phyloP scores from a whole-genome alignment of 1,284 basidiomycete genomes.

The Cerrena zonata region DNA sequence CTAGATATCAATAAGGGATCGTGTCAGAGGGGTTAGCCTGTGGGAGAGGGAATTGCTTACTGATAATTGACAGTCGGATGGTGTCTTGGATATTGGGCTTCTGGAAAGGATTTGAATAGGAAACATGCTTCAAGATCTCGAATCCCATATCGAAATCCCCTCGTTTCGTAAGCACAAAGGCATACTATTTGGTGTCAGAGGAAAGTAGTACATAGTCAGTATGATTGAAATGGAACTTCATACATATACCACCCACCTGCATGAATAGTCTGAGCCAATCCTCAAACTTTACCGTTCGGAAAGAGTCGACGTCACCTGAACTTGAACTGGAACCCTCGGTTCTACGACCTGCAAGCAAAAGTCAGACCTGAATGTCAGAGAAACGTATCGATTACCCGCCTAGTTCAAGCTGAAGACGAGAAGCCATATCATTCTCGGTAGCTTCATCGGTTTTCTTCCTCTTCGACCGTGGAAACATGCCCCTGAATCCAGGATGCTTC shows the following conservation, averaged over 20 bases:
- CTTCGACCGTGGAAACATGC: slow-evolving; percentile 56
- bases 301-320: slow-evolving; percentile 47
- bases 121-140: slow-evolving; percentile 76
- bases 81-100: slow-evolving; percentile 59
- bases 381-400: slow-evolving; percentile 37
- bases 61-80: slow-evolving; percentile 65
- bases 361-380: neutral
- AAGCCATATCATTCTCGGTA: slow-evolving; percentile 69
- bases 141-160: slow-evolving; percentile 65
- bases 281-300: slow-evolving; percentile 79
- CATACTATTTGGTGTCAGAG: slow-evolving; percentile 68
- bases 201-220: neutral
- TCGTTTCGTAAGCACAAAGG: slow-evolving; percentile 70
- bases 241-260: slow-evolving; percentile 48
- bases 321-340: slow-evolving; percentile 29
- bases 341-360: slow-evolving; percentile 22
- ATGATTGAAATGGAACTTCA: neutral
- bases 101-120: slow-evolving; percentile 74
- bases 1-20: slow-evolving; percentile 41
- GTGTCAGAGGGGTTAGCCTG: neutral
- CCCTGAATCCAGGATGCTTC: slow-evolving; percentile 41
- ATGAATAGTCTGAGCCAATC: slow-evolving; percentile 84
- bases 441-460: slow-evolving; percentile 45
- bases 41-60: slow-evolving; percentile 38
- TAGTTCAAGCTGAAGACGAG: slow-evolving; percentile 68